Conservation (phyloP, 2,329 filamentous ascomycete genomes). For the Trichoderma guizhouense region DNA sequence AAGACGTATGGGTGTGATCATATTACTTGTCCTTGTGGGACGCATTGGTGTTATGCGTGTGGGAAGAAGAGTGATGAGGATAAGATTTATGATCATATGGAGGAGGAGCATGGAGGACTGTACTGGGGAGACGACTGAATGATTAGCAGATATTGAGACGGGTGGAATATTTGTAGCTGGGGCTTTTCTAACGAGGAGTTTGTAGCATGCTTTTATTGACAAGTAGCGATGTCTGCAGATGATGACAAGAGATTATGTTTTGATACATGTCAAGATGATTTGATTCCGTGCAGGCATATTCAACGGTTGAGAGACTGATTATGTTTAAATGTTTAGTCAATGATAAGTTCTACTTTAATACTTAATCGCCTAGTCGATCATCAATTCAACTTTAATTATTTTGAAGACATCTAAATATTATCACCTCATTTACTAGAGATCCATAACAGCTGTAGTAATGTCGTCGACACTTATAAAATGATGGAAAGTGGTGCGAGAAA, state of each 20-base stretch:
- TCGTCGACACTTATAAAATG: too few species aligned
- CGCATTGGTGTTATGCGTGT: constrained; percentile 42
- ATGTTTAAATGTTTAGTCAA: too few species aligned
- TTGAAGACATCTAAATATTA: neutral
- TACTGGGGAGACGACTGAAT: constrained; percentile 19
- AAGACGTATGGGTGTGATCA: constrained; percentile 40
- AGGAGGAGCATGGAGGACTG: constrained; percentile 31
- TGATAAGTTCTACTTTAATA: neutral
- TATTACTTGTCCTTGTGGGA: constrained; percentile 36
- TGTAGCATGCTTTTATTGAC: neutral
- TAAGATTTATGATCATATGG: constrained; percentile 39
- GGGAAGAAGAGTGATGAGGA: constrained; percentile 27
- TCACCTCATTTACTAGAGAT: neutral
- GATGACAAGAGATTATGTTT: neutral
- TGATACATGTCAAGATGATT: neutral
- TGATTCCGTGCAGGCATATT: too few species aligned
- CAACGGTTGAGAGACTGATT: too few species aligned
- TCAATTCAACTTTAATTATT: too few species aligned
- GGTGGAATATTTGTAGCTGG: neutral
- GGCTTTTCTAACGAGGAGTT: neutral
- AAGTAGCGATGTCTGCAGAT: neutral
- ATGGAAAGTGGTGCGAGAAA: neutral
- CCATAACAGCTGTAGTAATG: neutral
- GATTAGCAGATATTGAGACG: neutral
- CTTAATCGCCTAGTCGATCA: too few species aligned